phyloP scores from a whole-genome alignment of 2,329 filamentous ascomycete genomes.

The Thermothelomyces thermophilus region DNA sequence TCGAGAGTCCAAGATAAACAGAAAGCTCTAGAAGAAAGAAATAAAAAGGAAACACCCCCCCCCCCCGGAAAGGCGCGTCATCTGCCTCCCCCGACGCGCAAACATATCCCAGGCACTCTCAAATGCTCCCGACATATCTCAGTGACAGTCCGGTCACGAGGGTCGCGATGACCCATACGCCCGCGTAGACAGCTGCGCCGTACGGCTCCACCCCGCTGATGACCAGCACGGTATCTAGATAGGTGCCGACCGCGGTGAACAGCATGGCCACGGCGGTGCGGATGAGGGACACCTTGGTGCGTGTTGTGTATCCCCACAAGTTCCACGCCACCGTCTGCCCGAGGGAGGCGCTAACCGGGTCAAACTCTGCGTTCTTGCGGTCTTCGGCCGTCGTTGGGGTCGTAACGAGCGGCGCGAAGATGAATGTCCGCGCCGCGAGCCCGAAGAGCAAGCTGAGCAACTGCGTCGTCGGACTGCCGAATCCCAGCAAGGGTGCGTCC shows the following conservation, averaged over 20 bases:
- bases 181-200: slow-evolving; percentile 67
- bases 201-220: slow-evolving; percentile 62
- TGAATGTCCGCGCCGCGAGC: slow-evolving; percentile 64
- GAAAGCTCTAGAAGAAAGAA: no score
- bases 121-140: slow-evolving; percentile 45
- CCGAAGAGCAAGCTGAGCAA: slow-evolving; percentile 50
- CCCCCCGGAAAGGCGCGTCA: no score
- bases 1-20: neutral
- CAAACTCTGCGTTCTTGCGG: slow-evolving; percentile 47
- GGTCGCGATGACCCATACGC: slow-evolving; percentile 65
- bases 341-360: slow-evolving; percentile 59
- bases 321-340: slow-evolving; percentile 66
- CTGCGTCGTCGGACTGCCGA: slow-evolving; percentile 50
- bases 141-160: slow-evolving; percentile 52
- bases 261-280: slow-evolving; percentile 56
- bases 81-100: neutral
- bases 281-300: slow-evolving; percentile 56
- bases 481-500: slow-evolving; percentile 50
- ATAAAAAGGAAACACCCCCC: no score
- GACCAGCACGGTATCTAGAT: slow-evolving; percentile 58
- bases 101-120: slow-evolving; percentile 20
- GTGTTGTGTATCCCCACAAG: slow-evolving; percentile 60
- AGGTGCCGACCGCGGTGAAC: slow-evolving; percentile 52
- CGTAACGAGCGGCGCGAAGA: slow-evolving; percentile 64
- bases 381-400: slow-evolving; percentile 45